phyloP scores from a whole-genome alignment of 2,329 filamentous ascomycete genomes.

The Clonostachys chloroleuca region DNA sequence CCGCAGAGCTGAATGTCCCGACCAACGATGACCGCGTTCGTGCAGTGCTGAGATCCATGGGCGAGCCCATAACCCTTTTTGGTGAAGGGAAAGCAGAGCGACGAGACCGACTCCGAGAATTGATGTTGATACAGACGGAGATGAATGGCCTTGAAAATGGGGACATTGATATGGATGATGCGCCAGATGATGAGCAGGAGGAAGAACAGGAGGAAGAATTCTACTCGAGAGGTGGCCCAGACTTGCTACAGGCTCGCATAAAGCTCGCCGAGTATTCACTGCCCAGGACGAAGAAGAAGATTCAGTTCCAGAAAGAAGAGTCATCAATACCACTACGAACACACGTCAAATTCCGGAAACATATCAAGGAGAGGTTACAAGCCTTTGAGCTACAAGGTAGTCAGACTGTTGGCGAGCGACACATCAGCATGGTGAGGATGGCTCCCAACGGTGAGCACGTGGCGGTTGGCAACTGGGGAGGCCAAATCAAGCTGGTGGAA shows the following conservation, averaged over 20 bases:
- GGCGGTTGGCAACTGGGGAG: slow-evolving; percentile 90
- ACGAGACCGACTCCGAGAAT: slow-evolving; percentile 77
- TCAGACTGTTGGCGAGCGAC: slow-evolving; percentile 86
- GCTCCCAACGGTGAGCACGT: slow-evolving; percentile 79
- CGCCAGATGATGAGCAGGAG: slow-evolving; percentile 52
- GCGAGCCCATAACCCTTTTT: slow-evolving; percentile 92
- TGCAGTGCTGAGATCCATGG: slow-evolving; percentile 73
- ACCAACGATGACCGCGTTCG: slow-evolving; percentile 90
- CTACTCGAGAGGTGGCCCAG: slow-evolving; percentile 77
- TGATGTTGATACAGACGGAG: slow-evolving; percentile 72
- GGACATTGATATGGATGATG: slow-evolving; percentile 60
- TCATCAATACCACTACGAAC: slow-evolving; percentile 79
- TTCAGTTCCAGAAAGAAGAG: slow-evolving; percentile 75
- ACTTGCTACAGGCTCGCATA: slow-evolving; percentile 70
- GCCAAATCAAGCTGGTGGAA: slow-evolving; percentile 79
- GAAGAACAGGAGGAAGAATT: slow-evolving; percentile 88
- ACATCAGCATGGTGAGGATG: slow-evolving; percentile 88
- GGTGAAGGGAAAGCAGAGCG: slow-evolving; percentile 84
- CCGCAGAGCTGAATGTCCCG: slow-evolving; percentile 84
- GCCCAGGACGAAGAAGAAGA: slow-evolving; percentile 71
- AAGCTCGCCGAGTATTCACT: slow-evolving; percentile 81
- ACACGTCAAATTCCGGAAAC: slow-evolving; percentile 89
- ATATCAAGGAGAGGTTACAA: slow-evolving; percentile 76
- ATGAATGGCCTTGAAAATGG: slow-evolving; percentile 49
- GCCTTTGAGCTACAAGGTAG: slow-evolving; percentile 89